Percentiles rank a stretch among this genome's conserved stretches.
phyloP scores from a whole-genome alignment of 306 rosid genomes.

The Abrus precatorius region DNA sequence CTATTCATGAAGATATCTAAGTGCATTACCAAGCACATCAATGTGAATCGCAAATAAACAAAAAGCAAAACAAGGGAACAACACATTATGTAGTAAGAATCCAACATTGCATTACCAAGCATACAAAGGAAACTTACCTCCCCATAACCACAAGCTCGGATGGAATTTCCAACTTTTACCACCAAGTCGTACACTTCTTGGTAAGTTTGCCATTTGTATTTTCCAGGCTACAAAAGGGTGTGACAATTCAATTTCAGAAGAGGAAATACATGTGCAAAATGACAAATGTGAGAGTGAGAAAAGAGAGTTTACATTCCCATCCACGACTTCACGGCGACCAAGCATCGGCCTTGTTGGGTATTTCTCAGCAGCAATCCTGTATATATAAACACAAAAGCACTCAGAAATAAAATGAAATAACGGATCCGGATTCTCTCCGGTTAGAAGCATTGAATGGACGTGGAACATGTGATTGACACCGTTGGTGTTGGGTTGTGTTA shows the following conservation, averaged over 20 bases:
- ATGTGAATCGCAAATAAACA: background rate
- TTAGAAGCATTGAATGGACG: background rate
- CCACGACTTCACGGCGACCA: slow-evolving; percentile 73
- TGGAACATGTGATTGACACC: background rate
- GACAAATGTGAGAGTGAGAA: background rate
- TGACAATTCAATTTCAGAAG: slow-evolving; percentile 28
- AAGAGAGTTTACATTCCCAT: slow-evolving; percentile 62
- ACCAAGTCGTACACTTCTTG: slow-evolving; percentile 73
- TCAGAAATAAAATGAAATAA: background rate
- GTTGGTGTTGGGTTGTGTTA: background rate
- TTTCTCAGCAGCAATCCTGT: slow-evolving; percentile 76
- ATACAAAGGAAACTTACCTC: slow-evolving; percentile 59
- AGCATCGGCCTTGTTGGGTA: slow-evolving; percentile 77
- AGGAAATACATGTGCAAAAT: slow-evolving; percentile 5
- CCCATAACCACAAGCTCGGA: slow-evolving; percentile 67
- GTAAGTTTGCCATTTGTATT: slow-evolving; percentile 81
- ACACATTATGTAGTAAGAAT: slow-evolving; percentile 24
- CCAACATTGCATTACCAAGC: background rate
- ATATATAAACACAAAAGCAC: slow-evolving; percentile 15
- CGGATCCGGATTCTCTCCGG: too few relatives aligned
- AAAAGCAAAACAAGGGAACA: background rate
- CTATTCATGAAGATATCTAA: slow-evolving; percentile 5
- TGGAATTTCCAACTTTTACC: slow-evolving; percentile 71
- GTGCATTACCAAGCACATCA: slow-evolving; percentile 9
- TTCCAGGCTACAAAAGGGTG: slow-evolving; percentile 68